Conservation (phyloP, 805 yeast species). For the Starmera quercuum region DNA sequence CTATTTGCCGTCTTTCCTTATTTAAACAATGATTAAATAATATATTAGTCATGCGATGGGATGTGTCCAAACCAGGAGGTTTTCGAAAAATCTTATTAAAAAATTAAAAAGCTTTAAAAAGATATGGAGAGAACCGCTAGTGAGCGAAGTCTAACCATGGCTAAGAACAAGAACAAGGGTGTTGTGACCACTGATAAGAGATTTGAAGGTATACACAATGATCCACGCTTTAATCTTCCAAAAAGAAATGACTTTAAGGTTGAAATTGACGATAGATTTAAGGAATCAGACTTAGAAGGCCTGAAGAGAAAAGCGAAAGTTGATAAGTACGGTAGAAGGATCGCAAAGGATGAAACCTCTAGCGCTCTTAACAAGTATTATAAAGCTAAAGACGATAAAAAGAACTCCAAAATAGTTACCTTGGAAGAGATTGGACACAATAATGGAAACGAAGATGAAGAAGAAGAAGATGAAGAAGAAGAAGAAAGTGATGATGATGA, state of each 20-base stretch:
- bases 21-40: too few relatives aligned
- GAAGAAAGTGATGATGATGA: slow-evolving; percentile 12
- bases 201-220: slow-evolving; percentile 70
- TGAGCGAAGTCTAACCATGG: slow-evolving; percentile 1
- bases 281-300: slow-evolving; percentile 50
- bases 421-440: slow-evolving; percentile 38
- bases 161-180: slow-evolving; percentile 4
- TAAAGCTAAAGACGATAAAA: slow-evolving; percentile 22
- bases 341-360: slow-evolving; percentile 35
- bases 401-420: slow-evolving; percentile 18
- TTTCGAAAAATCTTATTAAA: too few relatives aligned
- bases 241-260: slow-evolving; percentile 63
- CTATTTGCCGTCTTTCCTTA: too few relatives aligned
- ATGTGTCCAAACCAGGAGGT: too few relatives aligned
- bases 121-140: too few relatives aligned
- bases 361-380: slow-evolving; percentile 61
- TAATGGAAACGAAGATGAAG: slow-evolving; percentile 23
- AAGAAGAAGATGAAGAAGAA: slow-evolving; percentile 9
- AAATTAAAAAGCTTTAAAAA: not conserved
- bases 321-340: slow-evolving; percentile 82
- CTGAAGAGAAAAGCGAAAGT: slow-evolving; percentile 50
- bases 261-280: slow-evolving; percentile 81
- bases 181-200: slow-evolving; percentile 56
- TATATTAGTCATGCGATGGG: too few relatives aligned
- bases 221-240: slow-evolving; percentile 82